Evolutionary conservation across 2,329 filamentous ascomycete species (phyloP).

Genomic region (Trichothecium roseum): DNA sequence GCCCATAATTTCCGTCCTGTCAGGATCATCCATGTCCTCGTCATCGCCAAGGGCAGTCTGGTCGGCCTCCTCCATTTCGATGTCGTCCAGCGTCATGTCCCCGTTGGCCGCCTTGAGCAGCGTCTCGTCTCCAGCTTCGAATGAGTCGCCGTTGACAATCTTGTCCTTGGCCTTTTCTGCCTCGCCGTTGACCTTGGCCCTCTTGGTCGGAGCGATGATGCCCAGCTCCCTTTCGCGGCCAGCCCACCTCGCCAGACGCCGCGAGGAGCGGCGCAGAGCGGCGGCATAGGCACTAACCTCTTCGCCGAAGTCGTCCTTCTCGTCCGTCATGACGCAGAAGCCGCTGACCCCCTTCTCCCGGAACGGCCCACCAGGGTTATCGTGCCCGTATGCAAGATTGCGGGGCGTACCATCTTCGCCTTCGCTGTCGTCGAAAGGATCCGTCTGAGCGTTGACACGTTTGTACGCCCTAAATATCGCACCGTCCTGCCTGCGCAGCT

Average conservation of each 20-base stretch:
- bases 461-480: conserved; percentile 56
- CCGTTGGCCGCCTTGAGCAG: conserved; percentile 20
- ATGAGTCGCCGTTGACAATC: conserved; percentile 11
- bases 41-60: conserved; percentile 26
- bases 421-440: conserved; percentile 53
- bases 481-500: conserved; percentile 52
- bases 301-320: conserved; percentile 68
- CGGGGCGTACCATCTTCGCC: conserved; percentile 36
- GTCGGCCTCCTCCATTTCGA: conserved; percentile 39
- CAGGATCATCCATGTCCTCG: conserved; percentile 31
- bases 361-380: conserved; percentile 27
- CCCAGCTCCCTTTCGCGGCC: conserved; percentile 31
- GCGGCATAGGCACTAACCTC: conserved; percentile 58
- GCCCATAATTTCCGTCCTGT: conserved; percentile 25
- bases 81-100: conserved; percentile 40
- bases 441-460: conserved; percentile 45
- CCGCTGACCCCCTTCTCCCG: conserved; percentile 52
- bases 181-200: conserved; percentile 14
- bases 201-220: conserved; percentile 37
- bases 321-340: conserved; percentile 48
- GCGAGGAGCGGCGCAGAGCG: conserved; percentile 50
- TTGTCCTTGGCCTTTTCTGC: conserved; percentile 18
- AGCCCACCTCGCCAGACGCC: conserved; percentile 63
- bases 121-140: conserved; percentile 9
- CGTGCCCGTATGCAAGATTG: conserved; percentile 17